Base-by-base conservation (phyloP, 306 rosid genomes). In the Dryas drummondii region DNA sequence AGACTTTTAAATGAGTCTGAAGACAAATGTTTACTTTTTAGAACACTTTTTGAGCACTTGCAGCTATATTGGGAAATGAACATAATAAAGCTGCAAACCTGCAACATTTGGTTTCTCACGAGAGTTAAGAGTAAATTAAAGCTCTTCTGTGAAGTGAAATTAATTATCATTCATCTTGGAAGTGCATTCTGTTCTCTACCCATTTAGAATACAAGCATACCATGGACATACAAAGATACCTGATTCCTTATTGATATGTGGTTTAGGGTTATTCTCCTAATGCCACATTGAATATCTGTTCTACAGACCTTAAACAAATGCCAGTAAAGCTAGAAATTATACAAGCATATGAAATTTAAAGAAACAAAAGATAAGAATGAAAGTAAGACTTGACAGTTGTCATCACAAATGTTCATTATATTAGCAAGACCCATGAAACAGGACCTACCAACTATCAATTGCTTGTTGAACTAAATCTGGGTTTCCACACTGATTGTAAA, bases 381-480 rank as follows among this genome's bases (percentile, higher is more conserved):
- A 70, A 67, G 27, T 27, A 26, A 63, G 47, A 69, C 27, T 45
- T 22, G 19, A 10, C 19, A 17, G 15, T 49, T 72, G 12, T 42
- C 8, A 3, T 46, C 45, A 9, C 27, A 45, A 57, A 45, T 57
- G 45, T 58, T 57, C 55, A 45, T 57, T 26, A 26, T 22, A 72
- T 57, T 32, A 15, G 73, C 10, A 27, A 37, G 16, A 67, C 32
- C 9, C 17, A 60, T 11, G 57, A 63, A 72, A 58, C 48, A 42
- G 75, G 45, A 66, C 79, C 60, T 82, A 94, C 99, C 99, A 94
- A 83, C 83, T 94, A 7, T 94, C 97, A 75, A 94, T 85, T 46
- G 97, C 98, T 70, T 87, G 96, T 66, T 90, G 91, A 80, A 91
- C 78, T 73, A 84, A 72, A 19, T 82, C 86, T 41, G 57, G 15